Conservation (phyloP, 495 filamentous ascomycete genomes). For the Schizothecium vesticola region DNA sequence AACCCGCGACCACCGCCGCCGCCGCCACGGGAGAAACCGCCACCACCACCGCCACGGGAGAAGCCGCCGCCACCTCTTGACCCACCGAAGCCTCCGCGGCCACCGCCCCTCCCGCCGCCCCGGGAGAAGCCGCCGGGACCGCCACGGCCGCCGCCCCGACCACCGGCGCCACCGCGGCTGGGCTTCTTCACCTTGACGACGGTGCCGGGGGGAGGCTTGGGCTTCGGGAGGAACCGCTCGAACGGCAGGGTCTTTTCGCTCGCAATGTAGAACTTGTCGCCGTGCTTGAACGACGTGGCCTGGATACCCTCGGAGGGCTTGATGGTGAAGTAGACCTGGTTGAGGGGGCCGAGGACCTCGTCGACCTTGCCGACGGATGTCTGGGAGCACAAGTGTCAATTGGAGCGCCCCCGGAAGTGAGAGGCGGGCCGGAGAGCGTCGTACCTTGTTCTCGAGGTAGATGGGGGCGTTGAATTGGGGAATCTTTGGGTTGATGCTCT, state of each 20-base stretch:
- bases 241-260: constrained; percentile 90
- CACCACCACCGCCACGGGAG: constrained; percentile 16
- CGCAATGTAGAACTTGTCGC: constrained; percentile 95
- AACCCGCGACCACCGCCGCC: constrained; percentile 24
- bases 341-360: constrained; percentile 91
- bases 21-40: constrained; percentile 16
- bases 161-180: constrained; percentile 41
- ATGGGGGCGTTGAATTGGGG: constrained; percentile 99
- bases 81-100: constrained; percentile 35
- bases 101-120: constrained; percentile 39
- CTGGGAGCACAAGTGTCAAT: constrained; percentile 36
- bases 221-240: constrained; percentile 94
- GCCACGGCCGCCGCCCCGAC: constrained; percentile 34
- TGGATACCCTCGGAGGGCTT: constrained; percentile 94
- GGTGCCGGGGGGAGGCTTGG: constrained; percentile 71
- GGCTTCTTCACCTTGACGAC: constrained; percentile 50
- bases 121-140: constrained; percentile 46
- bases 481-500: constrained; percentile 87
- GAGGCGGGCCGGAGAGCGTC: not conserved
- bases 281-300: constrained; percentile 85
- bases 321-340: constrained; percentile 96
- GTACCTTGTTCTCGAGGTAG: constrained; percentile 95
- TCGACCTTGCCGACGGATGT: constrained; percentile 86
- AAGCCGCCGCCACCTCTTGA: constrained; percentile 38
- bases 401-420: not conserved